These are phyloP conservation scores for Yamadazyma dendronema DNA, from an alignment of 1,139 yeast species.

Conservation along the genomic window DNA sequence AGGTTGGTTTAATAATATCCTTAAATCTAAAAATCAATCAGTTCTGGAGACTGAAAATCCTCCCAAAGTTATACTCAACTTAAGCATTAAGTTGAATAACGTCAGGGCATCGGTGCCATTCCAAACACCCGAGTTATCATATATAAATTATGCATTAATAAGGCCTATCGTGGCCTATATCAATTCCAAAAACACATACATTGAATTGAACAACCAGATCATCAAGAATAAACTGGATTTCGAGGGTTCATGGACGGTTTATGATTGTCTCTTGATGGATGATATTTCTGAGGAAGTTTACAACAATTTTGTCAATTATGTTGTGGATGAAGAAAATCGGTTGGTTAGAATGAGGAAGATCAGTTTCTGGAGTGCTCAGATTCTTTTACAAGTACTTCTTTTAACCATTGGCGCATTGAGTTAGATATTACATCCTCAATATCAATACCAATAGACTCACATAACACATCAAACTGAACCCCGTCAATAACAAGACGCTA, in stretches of 20 bases:
- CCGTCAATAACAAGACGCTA: constrained; percentile 41
- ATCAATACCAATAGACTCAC: constrained; percentile 43
- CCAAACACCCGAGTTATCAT: constrained; percentile 78
- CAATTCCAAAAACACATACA: constrained; percentile 83
- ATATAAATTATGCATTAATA: constrained; percentile 85
- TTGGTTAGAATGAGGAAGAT: constrained; percentile 73
- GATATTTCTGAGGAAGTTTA: constrained; percentile 88
- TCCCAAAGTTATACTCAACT: constrained; percentile 43
- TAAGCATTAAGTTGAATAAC: constrained; percentile 74
- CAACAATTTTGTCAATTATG: constrained; percentile 85
- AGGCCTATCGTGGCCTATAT: constrained; percentile 95
- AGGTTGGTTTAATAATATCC: constrained; percentile 1
- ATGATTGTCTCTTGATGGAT: constrained; percentile 88
- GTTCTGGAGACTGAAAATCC: background rate
- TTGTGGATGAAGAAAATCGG: constrained; percentile 80
- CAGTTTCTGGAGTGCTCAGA: constrained; percentile 91
- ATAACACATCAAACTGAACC: constrained; percentile 47
- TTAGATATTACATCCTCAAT: constrained; percentile 26
- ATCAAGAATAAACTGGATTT: constrained; percentile 78
- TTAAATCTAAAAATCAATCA: background rate
- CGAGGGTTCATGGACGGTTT: constrained; percentile 95
- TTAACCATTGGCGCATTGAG: constrained; percentile 66
- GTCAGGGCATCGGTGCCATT: constrained; percentile 88
- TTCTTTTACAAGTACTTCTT: constrained; percentile 74
- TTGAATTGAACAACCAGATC: constrained; percentile 84